A percentile compares a stretch with the other conserved stretches of the same genome.
Evolutionary conservation across 768 basidiomycete genomes (phyloP).

Genomic region (Clathrus columnatus): DNA sequence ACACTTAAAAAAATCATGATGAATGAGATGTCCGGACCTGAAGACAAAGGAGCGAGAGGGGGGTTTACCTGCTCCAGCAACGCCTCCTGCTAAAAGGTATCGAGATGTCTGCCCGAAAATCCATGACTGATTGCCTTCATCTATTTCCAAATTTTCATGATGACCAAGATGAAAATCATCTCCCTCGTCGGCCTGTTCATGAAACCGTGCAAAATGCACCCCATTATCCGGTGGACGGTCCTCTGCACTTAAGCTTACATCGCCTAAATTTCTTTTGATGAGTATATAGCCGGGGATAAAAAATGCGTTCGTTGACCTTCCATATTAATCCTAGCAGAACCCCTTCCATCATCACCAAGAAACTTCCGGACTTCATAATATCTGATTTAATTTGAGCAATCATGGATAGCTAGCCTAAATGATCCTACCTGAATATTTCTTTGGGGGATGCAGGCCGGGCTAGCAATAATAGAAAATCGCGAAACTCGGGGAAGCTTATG

Average conservation of each 20-base stretch:
- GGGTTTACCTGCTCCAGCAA: constrained; percentile 90
- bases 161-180: constrained; percentile 14
- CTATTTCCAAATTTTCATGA: constrained; percentile 32
- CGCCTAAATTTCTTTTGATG: constrained; percentile 38
- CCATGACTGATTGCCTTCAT: constrained; percentile 51
- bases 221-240: constrained; percentile 41
- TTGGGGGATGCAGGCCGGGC: constrained; percentile 71
- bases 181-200: constrained; percentile 28
- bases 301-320: constrained; percentile 52
- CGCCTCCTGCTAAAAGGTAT: constrained; percentile 88
- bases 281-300: neutral
- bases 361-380: constrained; percentile 67
- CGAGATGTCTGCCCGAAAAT: constrained; percentile 67
- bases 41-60: constrained; percentile 7
- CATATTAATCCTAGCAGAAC: constrained; percentile 76
- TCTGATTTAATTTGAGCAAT: neutral
- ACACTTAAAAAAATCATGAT: constrained; percentile 47
- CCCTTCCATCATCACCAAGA: constrained; percentile 67
- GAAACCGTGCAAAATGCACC: constrained; percentile 14
- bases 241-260: constrained; percentile 71
- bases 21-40: neutral
- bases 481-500: constrained; percentile 77
- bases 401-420: neutral
- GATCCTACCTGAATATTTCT: constrained; percentile 60
- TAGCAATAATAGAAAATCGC: constrained; percentile 81